Evolutionary conservation across 2,329 filamentous ascomycete genomes (phyloP), one percentile per base, ranked within the genome.

Genomic region (Venturia effusa): DNA sequence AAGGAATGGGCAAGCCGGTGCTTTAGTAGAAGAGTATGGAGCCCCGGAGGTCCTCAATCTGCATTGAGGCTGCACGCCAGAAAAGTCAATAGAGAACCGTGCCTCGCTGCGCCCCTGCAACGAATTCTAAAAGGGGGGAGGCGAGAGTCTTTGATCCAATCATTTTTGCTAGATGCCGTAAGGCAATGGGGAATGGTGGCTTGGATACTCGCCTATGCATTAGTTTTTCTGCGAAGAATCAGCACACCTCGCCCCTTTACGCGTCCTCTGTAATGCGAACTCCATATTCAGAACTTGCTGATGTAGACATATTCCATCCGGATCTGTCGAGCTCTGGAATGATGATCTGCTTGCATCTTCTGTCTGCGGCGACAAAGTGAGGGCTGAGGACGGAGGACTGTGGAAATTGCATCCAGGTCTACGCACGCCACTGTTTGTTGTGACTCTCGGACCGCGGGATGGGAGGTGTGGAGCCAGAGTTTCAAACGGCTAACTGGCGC

Each of bases 181-280:
- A 7, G 15, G 15, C 4, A 27, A 34, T 57, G 51, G 17, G 51
- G 15, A 57, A 57, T 32, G 30, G 27, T 19, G 27, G 51, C 27
- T 34, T 57, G 30, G 27, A 22, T 0, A 34, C 30, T 30, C 51
- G 15, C 51, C 27, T n/a, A 10, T 30, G 51, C 51, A 57, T 34
- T 57, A 57, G 51, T 24, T 57, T n/a, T 30, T n/a, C 51, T 37
- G 51, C 51, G 13, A 57, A 57, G 27, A 32, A 57, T 57, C 51
- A 17, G 51, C 34, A 34, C 7, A 57, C 30, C 11, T 34, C 13
- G 51, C 51, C 51, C 30, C 51, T n/a, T 34, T 55, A 55, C 51
- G 51, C 27, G 51, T 7, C 24, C 48, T 6, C 30, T 24, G 24
- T 7, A 34, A n/a, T 22, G 10, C 27, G 19, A 34, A 57, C 10